These are phyloP conservation scores for Ehretia macrophylla DNA, from an alignment of 257 asterid genomes.

Conservation along the genomic window DNA sequence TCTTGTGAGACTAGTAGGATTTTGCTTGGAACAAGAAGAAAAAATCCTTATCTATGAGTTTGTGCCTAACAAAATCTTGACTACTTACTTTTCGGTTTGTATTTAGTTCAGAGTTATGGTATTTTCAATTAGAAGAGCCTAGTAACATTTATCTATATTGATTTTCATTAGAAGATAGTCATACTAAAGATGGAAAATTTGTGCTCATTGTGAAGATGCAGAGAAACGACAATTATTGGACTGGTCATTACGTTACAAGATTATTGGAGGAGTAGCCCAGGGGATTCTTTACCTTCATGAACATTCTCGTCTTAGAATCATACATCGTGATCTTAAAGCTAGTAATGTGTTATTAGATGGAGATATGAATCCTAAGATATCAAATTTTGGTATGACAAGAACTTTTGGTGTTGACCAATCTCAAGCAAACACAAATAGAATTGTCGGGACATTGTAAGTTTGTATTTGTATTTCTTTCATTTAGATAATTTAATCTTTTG, in stretches of 20 bases:
- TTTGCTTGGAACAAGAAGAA: conserved; percentile 25
- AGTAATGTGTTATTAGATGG: conserved; percentile 27
- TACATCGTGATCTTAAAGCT: conserved; percentile 39
- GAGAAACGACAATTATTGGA: conserved; percentile 13
- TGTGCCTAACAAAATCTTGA: conserved; percentile 24
- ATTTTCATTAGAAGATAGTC: neutral
- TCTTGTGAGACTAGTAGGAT: conserved; percentile 26
- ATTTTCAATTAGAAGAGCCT: neutral
- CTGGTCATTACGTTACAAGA: conserved; percentile 26
- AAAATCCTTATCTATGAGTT: conserved; percentile 27
- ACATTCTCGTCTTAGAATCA: conserved; percentile 29
- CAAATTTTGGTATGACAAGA: conserved; percentile 36
- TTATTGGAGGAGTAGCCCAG: conserved; percentile 19
- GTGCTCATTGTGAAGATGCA: conserved; percentile 4
- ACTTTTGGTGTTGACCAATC: conserved; percentile 17
- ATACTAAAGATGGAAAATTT: neutral
- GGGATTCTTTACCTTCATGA: conserved; percentile 38
- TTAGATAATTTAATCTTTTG: too few relatives aligned
- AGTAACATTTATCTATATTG: neutral
- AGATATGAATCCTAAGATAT: conserved; percentile 34
- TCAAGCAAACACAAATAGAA: conserved; percentile 19
- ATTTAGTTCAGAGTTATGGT: neutral
- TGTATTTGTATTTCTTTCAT: neutral
- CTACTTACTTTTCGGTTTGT: conserved; percentile 21
- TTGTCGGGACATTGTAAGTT: conserved; percentile 32